Evolutionary conservation across 2,329 filamentous ascomycete genomes (phyloP).

Genomic region (Colletotrichum sp.): DNA sequence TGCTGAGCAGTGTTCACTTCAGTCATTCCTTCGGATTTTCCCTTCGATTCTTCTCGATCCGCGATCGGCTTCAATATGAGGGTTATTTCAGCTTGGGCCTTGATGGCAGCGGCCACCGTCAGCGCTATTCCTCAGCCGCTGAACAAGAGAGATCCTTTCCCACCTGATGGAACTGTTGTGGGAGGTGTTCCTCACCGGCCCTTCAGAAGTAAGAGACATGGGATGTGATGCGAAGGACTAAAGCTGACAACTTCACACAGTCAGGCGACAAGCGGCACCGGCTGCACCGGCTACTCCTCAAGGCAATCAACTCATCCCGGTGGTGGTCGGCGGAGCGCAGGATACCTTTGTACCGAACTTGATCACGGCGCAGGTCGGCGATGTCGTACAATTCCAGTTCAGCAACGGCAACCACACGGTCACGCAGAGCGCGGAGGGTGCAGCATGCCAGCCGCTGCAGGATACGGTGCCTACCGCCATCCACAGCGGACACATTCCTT

Average conservation of each 20-base stretch:
- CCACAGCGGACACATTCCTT: slow-evolving; percentile 46
- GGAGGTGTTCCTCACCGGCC: slow-evolving; percentile 7
- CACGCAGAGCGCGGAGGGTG: slow-evolving; percentile 39
- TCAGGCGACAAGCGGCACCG: slow-evolving; percentile 11
- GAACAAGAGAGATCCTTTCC: slow-evolving; percentile 7
- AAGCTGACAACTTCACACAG: neutral
- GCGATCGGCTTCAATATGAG: neutral
- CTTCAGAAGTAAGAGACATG: neutral
- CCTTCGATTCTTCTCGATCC: neutral
- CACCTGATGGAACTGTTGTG: slow-evolving; percentile 6
- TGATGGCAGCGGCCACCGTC: slow-evolving; percentile 3
- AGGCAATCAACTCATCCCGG: slow-evolving; percentile 27
- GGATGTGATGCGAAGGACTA: neutral
- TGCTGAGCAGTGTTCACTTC: slow-evolving; percentile 12
- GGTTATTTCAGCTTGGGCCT: slow-evolving; percentile 1
- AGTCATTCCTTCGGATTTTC: neutral
- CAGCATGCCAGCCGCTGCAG: slow-evolving; percentile 43
- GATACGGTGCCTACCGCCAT: slow-evolving; percentile 32
- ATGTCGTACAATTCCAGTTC: slow-evolving; percentile 48
- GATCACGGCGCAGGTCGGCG: slow-evolving; percentile 35
- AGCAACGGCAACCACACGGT: slow-evolving; percentile 47
- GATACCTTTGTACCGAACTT: slow-evolving; percentile 41
- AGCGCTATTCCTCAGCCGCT: slow-evolving; percentile 12
- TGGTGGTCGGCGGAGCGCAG: slow-evolving; percentile 40
- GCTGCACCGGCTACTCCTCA: slow-evolving; percentile 10